Percentiles rank a stretch among this genome's conserved stretches.
phyloP scores from a whole-genome alignment of 352 stramenopile genomes.

The Phytophthora hibernalis region DNA sequence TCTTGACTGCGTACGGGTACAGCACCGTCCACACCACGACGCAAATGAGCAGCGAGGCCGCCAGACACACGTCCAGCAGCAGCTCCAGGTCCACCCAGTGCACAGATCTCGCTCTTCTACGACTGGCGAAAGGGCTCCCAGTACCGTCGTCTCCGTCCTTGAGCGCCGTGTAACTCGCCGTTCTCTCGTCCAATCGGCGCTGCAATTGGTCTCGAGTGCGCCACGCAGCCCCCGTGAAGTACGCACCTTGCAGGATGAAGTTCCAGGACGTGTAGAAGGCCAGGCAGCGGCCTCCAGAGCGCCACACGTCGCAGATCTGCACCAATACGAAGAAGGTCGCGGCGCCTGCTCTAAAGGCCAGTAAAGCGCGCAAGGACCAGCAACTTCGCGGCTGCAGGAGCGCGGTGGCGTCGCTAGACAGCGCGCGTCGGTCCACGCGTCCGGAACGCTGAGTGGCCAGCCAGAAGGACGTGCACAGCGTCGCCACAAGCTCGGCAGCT shows the following conservation, averaged over 20 bases:
- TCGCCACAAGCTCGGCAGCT: conserved; percentile 48
- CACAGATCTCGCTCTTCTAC: conserved; percentile 26
- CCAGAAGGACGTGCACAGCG: conserved; percentile 56
- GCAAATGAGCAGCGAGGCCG: conserved; percentile 72
- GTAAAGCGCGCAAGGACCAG: conserved; percentile 51
- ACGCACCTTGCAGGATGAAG: conserved; percentile 73
- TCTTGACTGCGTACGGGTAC: conserved; percentile 65
- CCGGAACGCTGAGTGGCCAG: conserved; percentile 47
- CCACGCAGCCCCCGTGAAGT: conserved; percentile 53
- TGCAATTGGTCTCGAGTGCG: conserved; percentile 41
- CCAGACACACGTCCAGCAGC: conserved; percentile 72
- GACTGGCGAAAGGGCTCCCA: conserved; percentile 19
- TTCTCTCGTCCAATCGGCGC: conserved; percentile 25
- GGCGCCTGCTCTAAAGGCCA: conserved; percentile 46
- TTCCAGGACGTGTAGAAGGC: conserved; percentile 91
- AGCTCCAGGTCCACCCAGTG: conserved; percentile 68
- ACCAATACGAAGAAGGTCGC: conserved; percentile 62
- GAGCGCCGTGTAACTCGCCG: conserved; percentile 46
- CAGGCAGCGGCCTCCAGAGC: conserved; percentile 56
- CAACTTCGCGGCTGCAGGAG: conserved; percentile 54
- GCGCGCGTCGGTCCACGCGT: conserved; percentile 42
- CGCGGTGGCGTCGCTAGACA: conserved; percentile 31
- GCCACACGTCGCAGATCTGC: conserved; percentile 67
- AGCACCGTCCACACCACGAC: conserved; percentile 80
- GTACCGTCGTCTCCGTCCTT: conserved; percentile 41